Conservation (phyloP, 2,329 filamentous ascomycete genomes). For the Pestalotiopsis fici region DNA sequence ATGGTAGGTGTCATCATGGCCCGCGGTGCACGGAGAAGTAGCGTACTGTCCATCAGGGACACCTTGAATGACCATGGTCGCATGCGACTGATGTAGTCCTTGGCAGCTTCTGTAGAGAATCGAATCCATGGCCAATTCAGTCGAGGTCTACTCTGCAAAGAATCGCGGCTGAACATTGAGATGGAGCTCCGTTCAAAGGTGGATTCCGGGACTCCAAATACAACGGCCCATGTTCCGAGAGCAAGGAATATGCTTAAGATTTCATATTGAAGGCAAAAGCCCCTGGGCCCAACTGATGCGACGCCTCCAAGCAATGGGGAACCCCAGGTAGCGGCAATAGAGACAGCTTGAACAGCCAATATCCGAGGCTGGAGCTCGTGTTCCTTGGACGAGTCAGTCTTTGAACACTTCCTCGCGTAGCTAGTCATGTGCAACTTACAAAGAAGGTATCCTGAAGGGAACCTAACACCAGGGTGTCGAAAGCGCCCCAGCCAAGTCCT, state of each 20-base stretch:
- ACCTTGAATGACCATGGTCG: constrained; percentile 38
- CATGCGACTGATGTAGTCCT: constrained; percentile 40
- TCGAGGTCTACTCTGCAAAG: constrained; percentile 16
- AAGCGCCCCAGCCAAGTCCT: constrained; percentile 59
- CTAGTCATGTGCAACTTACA: constrained; percentile 34
- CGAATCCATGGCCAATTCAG: constrained; percentile 18
- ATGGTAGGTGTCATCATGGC: constrained; percentile 53
- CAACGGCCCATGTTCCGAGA: constrained; percentile 46
- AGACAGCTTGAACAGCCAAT: constrained; percentile 45
- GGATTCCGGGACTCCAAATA: constrained; percentile 53
- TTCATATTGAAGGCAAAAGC: constrained; percentile 51
- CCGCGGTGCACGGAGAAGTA: constrained; percentile 46
- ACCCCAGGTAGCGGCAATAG: constrained; percentile 51
- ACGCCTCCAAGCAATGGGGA: constrained; percentile 54
- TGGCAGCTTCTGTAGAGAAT: constrained; percentile 32
- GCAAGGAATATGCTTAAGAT: constrained; percentile 51
- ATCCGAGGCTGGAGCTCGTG: constrained; percentile 51
- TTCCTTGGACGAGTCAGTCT: constrained; percentile 41
- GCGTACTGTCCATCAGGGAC: constrained; percentile 22
- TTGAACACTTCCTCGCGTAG: background rate
- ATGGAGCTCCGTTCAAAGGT: constrained; percentile 44
- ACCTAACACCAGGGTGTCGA: constrained; percentile 53
- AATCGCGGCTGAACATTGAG: constrained; percentile 17
- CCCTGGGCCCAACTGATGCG: constrained; percentile 38
- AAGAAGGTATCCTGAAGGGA: constrained; percentile 60